These are phyloP conservation scores for Xylariaceae sp. DNA, from an alignment of 2,329 filamentous ascomycete species.

Conservation along the genomic window DNA sequence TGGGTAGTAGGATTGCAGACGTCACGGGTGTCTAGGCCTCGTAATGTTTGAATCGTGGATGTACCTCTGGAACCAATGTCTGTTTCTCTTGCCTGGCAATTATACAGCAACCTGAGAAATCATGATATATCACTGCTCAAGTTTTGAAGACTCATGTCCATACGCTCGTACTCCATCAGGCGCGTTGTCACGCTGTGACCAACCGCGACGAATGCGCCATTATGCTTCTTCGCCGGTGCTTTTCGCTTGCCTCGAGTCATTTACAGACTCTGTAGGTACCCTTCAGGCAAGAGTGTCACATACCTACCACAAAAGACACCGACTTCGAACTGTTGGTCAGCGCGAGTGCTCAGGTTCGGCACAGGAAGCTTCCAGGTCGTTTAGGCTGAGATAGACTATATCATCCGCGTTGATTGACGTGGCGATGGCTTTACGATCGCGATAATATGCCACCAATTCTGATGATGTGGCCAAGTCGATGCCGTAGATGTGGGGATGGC, in stretches of 20 bases:
- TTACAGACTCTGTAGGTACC: not conserved
- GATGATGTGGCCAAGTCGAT: not conserved
- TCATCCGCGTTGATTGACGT: not conserved
- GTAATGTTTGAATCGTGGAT: too few species aligned
- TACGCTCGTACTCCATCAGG: not conserved
- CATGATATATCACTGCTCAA: not conserved
- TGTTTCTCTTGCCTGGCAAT: too few species aligned
- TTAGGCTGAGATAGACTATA: not conserved
- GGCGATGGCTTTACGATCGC: not conserved
- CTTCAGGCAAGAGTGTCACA: not conserved
- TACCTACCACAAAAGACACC: not conserved
- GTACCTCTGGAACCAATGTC: too few species aligned
- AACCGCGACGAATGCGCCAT: not conserved
- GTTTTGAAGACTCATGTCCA: not conserved
- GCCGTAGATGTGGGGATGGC: not conserved
- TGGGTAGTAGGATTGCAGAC: too few species aligned
- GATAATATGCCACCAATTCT: not conserved
- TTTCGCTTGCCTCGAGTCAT: not conserved
- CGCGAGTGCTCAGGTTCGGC: not conserved
- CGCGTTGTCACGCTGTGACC: not conserved
- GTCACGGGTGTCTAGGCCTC: too few species aligned
- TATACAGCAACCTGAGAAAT: too few species aligned
- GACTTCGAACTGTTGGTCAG: not conserved
- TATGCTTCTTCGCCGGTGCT: not conserved
- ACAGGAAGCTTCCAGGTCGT: not conserved